These are phyloP conservation scores for Onygena corvina DNA, from an alignment of 2,329 filamentous ascomycete genomes.

Conservation along the genomic window DNA sequence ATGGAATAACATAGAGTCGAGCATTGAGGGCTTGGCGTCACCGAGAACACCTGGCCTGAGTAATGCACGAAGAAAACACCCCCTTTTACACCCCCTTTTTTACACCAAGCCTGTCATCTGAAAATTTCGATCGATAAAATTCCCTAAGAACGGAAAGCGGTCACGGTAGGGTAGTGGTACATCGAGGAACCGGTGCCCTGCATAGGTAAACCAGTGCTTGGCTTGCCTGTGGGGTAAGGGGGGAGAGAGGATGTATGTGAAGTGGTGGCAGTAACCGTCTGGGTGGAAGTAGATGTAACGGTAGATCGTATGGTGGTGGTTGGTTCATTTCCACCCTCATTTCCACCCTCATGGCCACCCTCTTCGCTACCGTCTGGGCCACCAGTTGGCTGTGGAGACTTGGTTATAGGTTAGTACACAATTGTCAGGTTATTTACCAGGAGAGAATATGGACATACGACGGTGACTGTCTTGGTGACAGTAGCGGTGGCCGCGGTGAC, in stretches of 20 bases:
- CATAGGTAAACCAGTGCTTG: not conserved
- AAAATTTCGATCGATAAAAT: not conserved
- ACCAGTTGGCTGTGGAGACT: not conserved
- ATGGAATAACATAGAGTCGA: no score
- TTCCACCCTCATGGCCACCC: no score
- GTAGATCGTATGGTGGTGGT: not conserved
- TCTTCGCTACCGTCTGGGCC: no score
- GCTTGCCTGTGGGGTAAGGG: not conserved
- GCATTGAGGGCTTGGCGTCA: not conserved
- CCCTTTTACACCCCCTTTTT: not conserved
- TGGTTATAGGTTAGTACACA: not conserved
- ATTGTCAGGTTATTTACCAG: not conserved
- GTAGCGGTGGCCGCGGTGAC: conserved; percentile 26
- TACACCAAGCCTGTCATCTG: not conserved
- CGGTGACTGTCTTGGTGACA: conserved; percentile 3
- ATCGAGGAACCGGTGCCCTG: not conserved
- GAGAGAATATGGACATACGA: not conserved
- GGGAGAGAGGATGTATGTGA: not conserved
- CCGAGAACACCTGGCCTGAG: no score
- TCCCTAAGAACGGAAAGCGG: not conserved
- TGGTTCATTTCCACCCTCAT: not conserved
- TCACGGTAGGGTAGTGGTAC: not conserved
- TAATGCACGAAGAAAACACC: not conserved
- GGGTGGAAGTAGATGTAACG: not conserved
- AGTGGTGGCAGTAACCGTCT: no score